Evolutionary conservation across 1,284 basidiomycete species (phyloP).

Genomic region (Marasmius sp.): DNA sequence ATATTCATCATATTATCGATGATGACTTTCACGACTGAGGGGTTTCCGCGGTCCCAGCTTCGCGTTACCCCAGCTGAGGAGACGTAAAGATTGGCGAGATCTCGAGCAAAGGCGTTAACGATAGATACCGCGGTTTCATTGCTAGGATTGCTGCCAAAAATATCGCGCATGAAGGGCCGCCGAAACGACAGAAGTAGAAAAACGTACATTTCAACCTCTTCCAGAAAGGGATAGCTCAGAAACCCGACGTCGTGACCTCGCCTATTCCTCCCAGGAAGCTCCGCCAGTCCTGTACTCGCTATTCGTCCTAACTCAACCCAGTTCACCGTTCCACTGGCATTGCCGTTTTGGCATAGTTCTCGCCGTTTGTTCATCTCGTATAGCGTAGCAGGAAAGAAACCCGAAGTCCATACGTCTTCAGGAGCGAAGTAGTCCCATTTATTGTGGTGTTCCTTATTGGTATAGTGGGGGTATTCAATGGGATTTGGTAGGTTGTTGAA

Average conservation of each 20-base stretch:
- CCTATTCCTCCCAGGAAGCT: constrained; percentile 43
- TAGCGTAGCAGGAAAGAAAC: constrained; percentile 63
- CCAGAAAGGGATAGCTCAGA: constrained; percentile 62
- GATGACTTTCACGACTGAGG: constrained; percentile 62
- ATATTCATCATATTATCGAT: constrained; percentile 82
- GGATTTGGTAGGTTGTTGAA: constrained; percentile 42
- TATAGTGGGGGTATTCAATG: constrained; percentile 59
- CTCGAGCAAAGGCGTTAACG: constrained; percentile 44
- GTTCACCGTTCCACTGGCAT: constrained; percentile 34
- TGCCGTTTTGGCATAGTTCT: constrained; percentile 41
- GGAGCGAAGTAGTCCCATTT: constrained; percentile 52
- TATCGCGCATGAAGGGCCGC: neutral
- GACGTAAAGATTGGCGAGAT: constrained; percentile 44
- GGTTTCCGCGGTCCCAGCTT: constrained; percentile 58
- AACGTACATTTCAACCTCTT: constrained; percentile 46
- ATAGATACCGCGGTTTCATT: constrained; percentile 44
- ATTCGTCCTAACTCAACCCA: constrained; percentile 54
- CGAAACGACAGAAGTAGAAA: constrained; percentile 6
- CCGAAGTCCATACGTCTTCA: constrained; percentile 61
- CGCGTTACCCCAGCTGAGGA: constrained; percentile 47
- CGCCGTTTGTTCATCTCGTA: constrained; percentile 58
- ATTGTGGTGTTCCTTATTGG: constrained; percentile 32
- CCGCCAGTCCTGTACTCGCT: constrained; percentile 48
- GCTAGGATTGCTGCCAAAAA: constrained; percentile 35
- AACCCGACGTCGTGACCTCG: constrained; percentile 69